Evolutionary conservation across 2,329 filamentous ascomycete species (phyloP), one percentile per base, ranked within the genome.

Genomic region (Aspergillus pseudoglaucus): DNA sequence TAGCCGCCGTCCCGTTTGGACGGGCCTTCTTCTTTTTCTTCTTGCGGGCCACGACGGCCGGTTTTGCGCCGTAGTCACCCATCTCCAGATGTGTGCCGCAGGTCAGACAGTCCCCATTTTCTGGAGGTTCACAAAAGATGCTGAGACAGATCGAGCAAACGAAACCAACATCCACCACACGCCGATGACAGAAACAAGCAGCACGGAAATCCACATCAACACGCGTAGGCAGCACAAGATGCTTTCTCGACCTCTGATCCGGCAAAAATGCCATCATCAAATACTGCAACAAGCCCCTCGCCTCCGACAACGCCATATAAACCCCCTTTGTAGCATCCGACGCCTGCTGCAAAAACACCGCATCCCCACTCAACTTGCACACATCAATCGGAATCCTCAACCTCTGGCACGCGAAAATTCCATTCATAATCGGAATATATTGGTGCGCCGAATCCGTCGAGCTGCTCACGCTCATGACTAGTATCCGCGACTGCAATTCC

Each of bases 361-460:
- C 88, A 57, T 89, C 82, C 18, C 88, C 89, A 38, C 85, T 83
- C 10, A 98, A 77, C 56, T 94, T 87, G 51, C 95, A 80, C 30
- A 95, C 91, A 67, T 98, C 93, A 60, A 98, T 90, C 20, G 90
- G 88, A 54, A 98, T 89, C 58, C 82, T 82, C 47, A 90, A 80
- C 54, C 91, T 84, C 61, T 95, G 88, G 50, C 91, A 93, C 2
- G 93, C 93, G 69, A 98, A 98, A 52, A 97, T 95, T 59, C 86
- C 82, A 72, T 98, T 98, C 93, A 98, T 98, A 57, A 95, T 93
- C 0, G 91, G 87, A 47, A 98, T 98, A 73, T 98, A 98, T 68
- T 97, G 84, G 52, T 81, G 87, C 4, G 90, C 83, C 0, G 95
- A 81, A 59, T 91, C 87, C 62, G 89, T 89, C 35, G 89, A 94